Conservation (phyloP, 2,329 filamentous ascomycete species). For the Botrytis squamosa region DNA sequence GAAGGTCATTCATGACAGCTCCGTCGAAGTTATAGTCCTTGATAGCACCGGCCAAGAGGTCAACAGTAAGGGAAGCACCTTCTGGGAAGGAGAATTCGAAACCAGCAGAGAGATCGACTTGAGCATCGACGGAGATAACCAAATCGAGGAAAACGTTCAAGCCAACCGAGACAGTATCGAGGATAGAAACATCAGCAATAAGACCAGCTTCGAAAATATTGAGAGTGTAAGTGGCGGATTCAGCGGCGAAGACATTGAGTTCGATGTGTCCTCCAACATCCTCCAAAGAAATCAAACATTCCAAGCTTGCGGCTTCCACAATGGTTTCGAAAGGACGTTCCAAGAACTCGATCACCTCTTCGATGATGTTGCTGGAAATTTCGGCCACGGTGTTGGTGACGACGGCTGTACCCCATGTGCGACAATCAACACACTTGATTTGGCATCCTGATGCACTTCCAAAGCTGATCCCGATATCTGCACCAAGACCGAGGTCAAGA, state of each 20-base stretch:
- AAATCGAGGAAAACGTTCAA: conserved; percentile 31
- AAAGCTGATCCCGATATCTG: conserved; percentile 5
- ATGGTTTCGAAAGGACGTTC: conserved; percentile 27
- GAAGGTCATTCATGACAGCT: conserved; percentile 27
- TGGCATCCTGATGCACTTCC: conserved; percentile 18
- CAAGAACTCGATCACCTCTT: conserved; percentile 26
- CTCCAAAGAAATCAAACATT: conserved; percentile 28
- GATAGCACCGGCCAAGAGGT: conserved; percentile 30
- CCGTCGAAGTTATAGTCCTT: conserved; percentile 27
- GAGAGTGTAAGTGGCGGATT: conserved; percentile 27
- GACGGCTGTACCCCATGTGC: conserved; percentile 31
- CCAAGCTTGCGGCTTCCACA: conserved; percentile 25
- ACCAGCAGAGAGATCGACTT: conserved; percentile 29
- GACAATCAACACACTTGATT: conserved; percentile 30
- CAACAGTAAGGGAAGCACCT: conserved; percentile 31
- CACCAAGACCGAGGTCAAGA: neutral
- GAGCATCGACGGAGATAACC: conserved; percentile 29
- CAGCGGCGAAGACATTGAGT: conserved; percentile 26
- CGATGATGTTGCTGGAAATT: conserved; percentile 21
- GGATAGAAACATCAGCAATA: conserved; percentile 24
- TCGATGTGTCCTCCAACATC: conserved; percentile 31
- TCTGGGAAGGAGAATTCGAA: conserved; percentile 33
- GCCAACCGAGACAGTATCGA: conserved; percentile 29
- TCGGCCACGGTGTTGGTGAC: conserved; percentile 30
- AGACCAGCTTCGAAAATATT: conserved; percentile 27